Evolutionary conservation across 1,284 basidiomycete genomes (phyloP).

Genomic region (Pulchroboletus neoregius): DNA sequence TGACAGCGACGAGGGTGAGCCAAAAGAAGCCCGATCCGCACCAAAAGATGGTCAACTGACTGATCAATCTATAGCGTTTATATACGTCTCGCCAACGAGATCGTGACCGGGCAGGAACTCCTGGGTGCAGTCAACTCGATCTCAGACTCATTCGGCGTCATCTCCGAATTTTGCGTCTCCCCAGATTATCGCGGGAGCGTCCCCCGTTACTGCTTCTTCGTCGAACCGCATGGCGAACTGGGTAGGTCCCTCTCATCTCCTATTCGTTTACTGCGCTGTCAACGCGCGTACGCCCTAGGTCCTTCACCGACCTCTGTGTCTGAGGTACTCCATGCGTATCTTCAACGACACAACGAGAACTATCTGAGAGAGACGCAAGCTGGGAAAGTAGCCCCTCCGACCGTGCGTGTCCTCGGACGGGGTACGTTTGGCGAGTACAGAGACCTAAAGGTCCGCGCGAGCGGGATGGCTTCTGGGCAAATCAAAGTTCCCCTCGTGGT

Average conservation of each 20-base stretch:
- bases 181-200: slow-evolving; percentile 17
- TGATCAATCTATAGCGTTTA: slow-evolving; percentile 1
- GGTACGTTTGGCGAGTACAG: slow-evolving; percentile 23
- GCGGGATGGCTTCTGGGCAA: slow-evolving; percentile 13
- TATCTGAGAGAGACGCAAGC: slow-evolving; percentile 13
- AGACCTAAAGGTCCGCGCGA: slow-evolving; percentile 16
- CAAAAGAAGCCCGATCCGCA: neutral
- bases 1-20: slow-evolving; percentile 23
- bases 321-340: slow-evolving; percentile 7
- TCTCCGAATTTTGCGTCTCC: slow-evolving; percentile 21
- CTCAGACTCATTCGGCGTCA: slow-evolving; percentile 10
- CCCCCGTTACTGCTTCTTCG: slow-evolving; percentile 21
- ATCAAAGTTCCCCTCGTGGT: slow-evolving; percentile 23
- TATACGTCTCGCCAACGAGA: slow-evolving; percentile 25
- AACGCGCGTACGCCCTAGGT: slow-evolving; percentile 3
- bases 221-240: slow-evolving; percentile 14
- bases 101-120: slow-evolving; percentile 19
- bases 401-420: slow-evolving; percentile 15
- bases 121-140: slow-evolving; percentile 15
- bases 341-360: slow-evolving; percentile 18
- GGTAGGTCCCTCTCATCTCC: slow-evolving; percentile 2
- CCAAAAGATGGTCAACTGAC: too few relatives aligned
- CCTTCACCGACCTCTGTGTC: slow-evolving; percentile 2
- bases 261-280: too few relatives aligned
- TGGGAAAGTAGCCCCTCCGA: slow-evolving; percentile 7